Evolutionary conservation across 2,329 filamentous ascomycete genomes (phyloP), one percentile per base, ranked within the genome.

Genomic region (Xylariaceae sp.): DNA sequence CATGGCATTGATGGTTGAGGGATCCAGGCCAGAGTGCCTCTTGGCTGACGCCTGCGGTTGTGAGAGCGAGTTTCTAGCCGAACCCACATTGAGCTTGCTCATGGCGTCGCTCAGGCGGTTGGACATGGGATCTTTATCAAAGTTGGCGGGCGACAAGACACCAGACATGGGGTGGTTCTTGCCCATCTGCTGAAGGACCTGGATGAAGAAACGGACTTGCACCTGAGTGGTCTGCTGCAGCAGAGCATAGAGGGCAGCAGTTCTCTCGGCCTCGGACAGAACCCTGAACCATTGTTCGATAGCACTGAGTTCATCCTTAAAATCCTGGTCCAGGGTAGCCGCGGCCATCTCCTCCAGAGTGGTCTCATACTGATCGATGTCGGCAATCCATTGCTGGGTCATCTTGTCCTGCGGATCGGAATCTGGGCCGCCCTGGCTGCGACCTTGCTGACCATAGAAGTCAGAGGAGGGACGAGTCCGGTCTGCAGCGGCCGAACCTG

Each of bases 241-340:
- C 49, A 98, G 70, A 41, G 92, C 90, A 59, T 98, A 98, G 38
- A 96, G 67, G 31, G 92, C 92, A 42, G 92, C 92, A 14, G 92
- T 98, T 43, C 92, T 77, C 64, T 98, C 92, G 18, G 92, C 89
- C 64, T 96, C 92, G 55, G 90, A 96, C 45, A 98, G 69, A 34
- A 98, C 92, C 42, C 89, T 83, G 63, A 98, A 98, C 92, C 92
- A 98, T 68, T 98, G 92, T 65, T 98, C 92, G 55, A 98, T 98
- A 48, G 92, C 92, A 57, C 88, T 95, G 40, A 98, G 75, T 63
- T 98, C 92, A 62, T 96, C 92, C 67, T 98, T 98, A 71, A 98
- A 98, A 57, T 98, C 92, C 67, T 98, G 92, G 57, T 98, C 92
- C 35, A 96, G 70, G n/a, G 92, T 96, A 18, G 92, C 92, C 19